Percentiles rank a stretch among this genome's conserved stretches.
Conservation (phyloP, 1,284 basidiomycete genomes). For the Sporisorium exsertum region DNA sequence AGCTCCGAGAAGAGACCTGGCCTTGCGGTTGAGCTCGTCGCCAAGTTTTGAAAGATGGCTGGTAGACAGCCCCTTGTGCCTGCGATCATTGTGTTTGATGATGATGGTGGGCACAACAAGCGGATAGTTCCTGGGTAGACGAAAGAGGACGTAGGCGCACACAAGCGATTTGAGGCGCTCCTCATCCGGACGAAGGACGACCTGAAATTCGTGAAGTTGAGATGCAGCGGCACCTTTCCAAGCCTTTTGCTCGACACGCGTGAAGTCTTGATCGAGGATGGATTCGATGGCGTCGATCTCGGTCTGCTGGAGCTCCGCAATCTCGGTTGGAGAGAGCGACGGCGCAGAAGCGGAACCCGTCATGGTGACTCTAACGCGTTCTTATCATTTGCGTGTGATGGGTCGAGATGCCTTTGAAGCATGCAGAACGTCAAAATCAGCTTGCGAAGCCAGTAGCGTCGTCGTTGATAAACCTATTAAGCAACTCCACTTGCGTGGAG, state of each 20-base stretch:
- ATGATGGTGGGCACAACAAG: slow-evolving; percentile 51
- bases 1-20: slow-evolving; percentile 60
- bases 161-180: slow-evolving; percentile 57
- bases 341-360: slow-evolving; percentile 11
- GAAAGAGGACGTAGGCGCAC: slow-evolving; percentile 49
- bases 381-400: slow-evolving; percentile 16
- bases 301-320: slow-evolving; percentile 57
- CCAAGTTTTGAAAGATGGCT: slow-evolving; percentile 43
- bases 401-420: slow-evolving; percentile 15
- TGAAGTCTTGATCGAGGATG: slow-evolving; percentile 62
- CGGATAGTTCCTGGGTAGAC: slow-evolving; percentile 64
- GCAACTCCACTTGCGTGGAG: slow-evolving; percentile 51
- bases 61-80: slow-evolving; percentile 47
- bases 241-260: slow-evolving; percentile 45
- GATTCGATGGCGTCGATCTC: slow-evolving; percentile 63
- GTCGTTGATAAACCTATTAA: slow-evolving; percentile 3
- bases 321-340: slow-evolving; percentile 46
- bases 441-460: slow-evolving; percentile 10
- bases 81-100: slow-evolving; percentile 45
- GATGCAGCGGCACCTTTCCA: slow-evolving; percentile 50
- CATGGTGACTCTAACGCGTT: slow-evolving; percentile 15
- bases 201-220: slow-evolving; percentile 54
- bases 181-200: slow-evolving; percentile 58
- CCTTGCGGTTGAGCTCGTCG: slow-evolving; percentile 48
- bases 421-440: neutral